Evolutionary conservation across 2,329 filamentous ascomycete species (phyloP).

Genomic region (Graphiopsis chlorocephala): DNA sequence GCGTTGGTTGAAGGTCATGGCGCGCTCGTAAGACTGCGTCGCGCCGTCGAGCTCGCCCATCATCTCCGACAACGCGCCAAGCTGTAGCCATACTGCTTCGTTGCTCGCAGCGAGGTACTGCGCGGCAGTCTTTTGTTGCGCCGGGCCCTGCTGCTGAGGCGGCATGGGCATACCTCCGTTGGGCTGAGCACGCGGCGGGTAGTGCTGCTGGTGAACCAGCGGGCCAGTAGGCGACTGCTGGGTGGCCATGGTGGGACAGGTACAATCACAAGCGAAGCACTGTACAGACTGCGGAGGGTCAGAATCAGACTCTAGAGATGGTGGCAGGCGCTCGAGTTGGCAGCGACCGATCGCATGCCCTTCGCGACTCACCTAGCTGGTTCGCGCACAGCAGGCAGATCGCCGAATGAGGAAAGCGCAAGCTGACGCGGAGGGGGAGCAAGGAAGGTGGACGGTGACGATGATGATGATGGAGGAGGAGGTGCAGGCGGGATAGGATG

Average conservation of each 20-base stretch:
- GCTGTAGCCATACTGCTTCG: slow-evolving; percentile 86
- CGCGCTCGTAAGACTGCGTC: slow-evolving; percentile 85
- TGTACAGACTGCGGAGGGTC: neutral
- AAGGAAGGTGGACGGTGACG: neutral
- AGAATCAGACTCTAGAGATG: neutral
- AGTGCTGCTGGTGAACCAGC: slow-evolving; percentile 60
- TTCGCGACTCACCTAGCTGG: slow-evolving; percentile 13
- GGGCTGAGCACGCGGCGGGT: slow-evolving; percentile 64
- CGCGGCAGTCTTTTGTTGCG: slow-evolving; percentile 62
- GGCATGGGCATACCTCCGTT: slow-evolving; percentile 46
- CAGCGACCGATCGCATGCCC: neutral
- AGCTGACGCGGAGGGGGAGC: neutral
- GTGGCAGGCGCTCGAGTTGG: neutral
- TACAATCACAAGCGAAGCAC: neutral
- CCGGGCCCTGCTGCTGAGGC: slow-evolving; percentile 40
- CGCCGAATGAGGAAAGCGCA: slow-evolving; percentile 15
- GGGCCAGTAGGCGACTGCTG: slow-evolving; percentile 77
- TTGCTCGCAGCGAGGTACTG: slow-evolving; percentile 77
- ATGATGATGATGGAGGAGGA: neutral
- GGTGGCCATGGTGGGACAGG: slow-evolving; percentile 29
- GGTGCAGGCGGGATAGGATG: neutral
- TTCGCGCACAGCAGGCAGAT: slow-evolving; percentile 16
- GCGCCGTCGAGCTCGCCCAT: slow-evolving; percentile 87
- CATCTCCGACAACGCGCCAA: slow-evolving; percentile 82
- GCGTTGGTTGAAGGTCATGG: slow-evolving; percentile 80